Conservation (phyloP, 352 stramenopile species). For the Salisapilia sapeloensis region DNA sequence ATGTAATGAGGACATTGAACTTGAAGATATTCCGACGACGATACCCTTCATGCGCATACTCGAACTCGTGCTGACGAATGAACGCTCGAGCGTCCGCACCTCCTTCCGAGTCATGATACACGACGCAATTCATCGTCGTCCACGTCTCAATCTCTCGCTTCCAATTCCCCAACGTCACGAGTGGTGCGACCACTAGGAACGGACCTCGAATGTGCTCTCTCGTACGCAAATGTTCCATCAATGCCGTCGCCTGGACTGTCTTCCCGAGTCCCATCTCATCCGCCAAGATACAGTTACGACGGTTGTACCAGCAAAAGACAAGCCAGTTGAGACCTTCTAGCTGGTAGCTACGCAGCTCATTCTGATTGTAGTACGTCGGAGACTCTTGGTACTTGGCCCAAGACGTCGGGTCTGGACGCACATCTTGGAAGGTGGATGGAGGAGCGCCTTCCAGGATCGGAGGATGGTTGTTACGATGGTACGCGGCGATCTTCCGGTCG, state of each 20-base stretch:
- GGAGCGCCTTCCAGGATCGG: constrained; percentile 72
- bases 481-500: constrained; percentile 79
- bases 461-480: constrained; percentile 73
- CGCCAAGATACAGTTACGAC: constrained; percentile 84
- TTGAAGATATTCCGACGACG: constrained; percentile 69
- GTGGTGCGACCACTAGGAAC: constrained; percentile 96
- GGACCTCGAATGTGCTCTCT: constrained; percentile 86
- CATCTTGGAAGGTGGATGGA: constrained; percentile 63
- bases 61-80: constrained; percentile 94
- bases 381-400: constrained; percentile 84
- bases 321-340: constrained; percentile 98
- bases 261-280: constrained; percentile 86
- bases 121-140: constrained; percentile 98
- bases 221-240: constrained; percentile 89
- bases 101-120: constrained; percentile 96
- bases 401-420: constrained; percentile 51
- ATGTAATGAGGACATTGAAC: constrained; percentile 96
- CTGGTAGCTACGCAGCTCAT: constrained; percentile 94
- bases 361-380: constrained; percentile 87
- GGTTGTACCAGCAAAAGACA: constrained; percentile 96
- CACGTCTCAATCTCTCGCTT: constrained; percentile 97
- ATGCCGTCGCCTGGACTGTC: constrained; percentile 84
- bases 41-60: constrained; percentile 81
- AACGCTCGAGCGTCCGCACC: constrained; percentile 82
- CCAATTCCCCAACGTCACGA: constrained; percentile 98